Evolutionary conservation across 2,329 filamentous ascomycete species (phyloP).

Genomic region (Aspergillus sclerotialis): DNA sequence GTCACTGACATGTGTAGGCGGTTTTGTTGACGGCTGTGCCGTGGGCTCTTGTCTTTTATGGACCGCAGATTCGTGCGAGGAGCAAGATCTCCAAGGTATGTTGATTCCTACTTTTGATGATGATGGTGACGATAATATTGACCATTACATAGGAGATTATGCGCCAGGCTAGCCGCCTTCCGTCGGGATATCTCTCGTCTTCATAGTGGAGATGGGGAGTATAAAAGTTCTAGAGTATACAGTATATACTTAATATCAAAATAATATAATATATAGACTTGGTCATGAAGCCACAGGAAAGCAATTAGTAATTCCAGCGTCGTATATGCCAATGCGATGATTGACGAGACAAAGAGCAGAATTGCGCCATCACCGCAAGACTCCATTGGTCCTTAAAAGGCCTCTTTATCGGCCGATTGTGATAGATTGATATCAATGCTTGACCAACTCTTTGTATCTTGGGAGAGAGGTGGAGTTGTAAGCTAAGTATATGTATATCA

Average conservation of each 20-base stretch:
- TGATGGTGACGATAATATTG: background rate
- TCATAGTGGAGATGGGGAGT: too few species aligned
- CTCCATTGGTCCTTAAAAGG: slow-evolving; percentile 21
- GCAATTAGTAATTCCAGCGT: too few species aligned
- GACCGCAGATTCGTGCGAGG: slow-evolving; percentile 64
- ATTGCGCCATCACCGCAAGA: slow-evolving; percentile 26
- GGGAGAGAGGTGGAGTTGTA: background rate
- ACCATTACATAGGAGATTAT: slow-evolving; percentile 10
- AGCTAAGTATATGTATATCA: too few species aligned
- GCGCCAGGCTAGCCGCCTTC: too few species aligned
- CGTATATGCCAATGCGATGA: too few species aligned
- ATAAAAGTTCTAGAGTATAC: too few species aligned
- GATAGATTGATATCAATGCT: background rate
- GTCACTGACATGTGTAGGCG: slow-evolving; percentile 21
- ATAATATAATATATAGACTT: too few species aligned
- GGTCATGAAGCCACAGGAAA: too few species aligned
- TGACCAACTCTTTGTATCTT: background rate
- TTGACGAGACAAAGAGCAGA: too few species aligned
- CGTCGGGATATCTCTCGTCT: too few species aligned
- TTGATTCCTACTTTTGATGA: background rate
- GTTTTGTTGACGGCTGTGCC: slow-evolving; percentile 65
- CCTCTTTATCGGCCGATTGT: slow-evolving; percentile 21
- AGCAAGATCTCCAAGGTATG: slow-evolving; percentile 65
- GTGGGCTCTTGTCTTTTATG: slow-evolving; percentile 73
- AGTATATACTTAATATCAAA: too few species aligned